Evolutionary conservation across 805 yeast species (phyloP).

Genomic region (Pichia paraexigua): DNA sequence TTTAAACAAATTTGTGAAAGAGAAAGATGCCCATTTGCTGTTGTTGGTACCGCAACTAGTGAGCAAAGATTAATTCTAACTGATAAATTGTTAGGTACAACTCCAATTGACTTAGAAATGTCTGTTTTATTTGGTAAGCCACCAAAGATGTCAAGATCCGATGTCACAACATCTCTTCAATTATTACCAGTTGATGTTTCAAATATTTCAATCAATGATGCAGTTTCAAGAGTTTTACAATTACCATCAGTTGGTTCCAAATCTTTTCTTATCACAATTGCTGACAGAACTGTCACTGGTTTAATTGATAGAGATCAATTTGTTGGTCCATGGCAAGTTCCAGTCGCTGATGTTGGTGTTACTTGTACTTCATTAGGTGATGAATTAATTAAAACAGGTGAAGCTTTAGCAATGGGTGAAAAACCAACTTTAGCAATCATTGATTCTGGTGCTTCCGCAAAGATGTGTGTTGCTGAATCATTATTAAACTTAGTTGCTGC

Average conservation of each 20-base stretch:
- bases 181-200: constrained; percentile 32
- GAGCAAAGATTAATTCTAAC: constrained; percentile 77
- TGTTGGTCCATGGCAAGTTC: constrained; percentile 99
- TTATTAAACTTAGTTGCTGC: constrained; percentile 84
- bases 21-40: constrained; percentile 94
- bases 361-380: constrained; percentile 86
- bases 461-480: constrained; percentile 93
- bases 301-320: constrained; percentile 94
- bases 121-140: constrained; percentile 92
- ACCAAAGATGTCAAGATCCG: constrained; percentile 83
- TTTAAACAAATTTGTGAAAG: constrained; percentile 81
- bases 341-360: constrained; percentile 97
- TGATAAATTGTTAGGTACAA: constrained; percentile 66
- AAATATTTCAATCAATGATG: constrained; percentile 44
- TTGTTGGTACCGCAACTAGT: constrained; percentile 88
- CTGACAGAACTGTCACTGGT: constrained; percentile 97
- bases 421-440: constrained; percentile 85
- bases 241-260: constrained; percentile 95
- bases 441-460: constrained; percentile 84
- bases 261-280: constrained; percentile 92
- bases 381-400: constrained; percentile 70
- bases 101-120: constrained; percentile 96
- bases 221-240: constrained; percentile 73
- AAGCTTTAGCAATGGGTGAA: constrained; percentile 97
- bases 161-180: constrained; percentile 52